Evolutionary conservation across 2,329 filamentous ascomycete genomes (phyloP).

Genomic region (Trichoderma arundinaceum): DNA sequence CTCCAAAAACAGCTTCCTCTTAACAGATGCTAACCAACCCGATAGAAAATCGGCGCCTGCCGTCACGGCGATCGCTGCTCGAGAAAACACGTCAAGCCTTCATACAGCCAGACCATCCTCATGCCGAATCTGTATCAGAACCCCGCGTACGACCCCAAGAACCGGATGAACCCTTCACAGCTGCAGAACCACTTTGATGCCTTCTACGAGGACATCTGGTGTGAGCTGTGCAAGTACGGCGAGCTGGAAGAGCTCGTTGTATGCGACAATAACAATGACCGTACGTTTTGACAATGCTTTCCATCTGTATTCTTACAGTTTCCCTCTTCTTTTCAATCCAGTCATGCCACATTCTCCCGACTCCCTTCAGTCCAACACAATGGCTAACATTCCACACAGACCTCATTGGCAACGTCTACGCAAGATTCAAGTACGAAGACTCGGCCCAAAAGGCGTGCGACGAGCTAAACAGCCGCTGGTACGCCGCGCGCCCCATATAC

Average conservation of each 20-base stretch:
- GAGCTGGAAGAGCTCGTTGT: constrained; percentile 97
- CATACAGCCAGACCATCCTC: constrained; percentile 95
- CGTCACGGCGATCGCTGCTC: constrained; percentile 98
- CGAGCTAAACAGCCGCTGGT: constrained; percentile 92
- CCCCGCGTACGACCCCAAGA: constrained; percentile 94
- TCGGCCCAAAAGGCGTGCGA: constrained; percentile 92
- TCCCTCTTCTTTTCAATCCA: not conserved
- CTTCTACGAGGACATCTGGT: constrained; percentile 99
- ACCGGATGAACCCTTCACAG: constrained; percentile 94
- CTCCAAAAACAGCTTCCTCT: not conserved
- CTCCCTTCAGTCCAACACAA: too few relatives aligned
- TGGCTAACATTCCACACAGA: constrained; percentile 56
- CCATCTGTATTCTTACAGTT: not conserved
- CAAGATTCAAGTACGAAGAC: constrained; percentile 99
- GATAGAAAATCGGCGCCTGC: constrained; percentile 99
- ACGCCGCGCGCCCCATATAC: constrained; percentile 95
- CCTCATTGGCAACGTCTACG: constrained; percentile 98
- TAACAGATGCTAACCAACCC: not conserved
- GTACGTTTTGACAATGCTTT: constrained; percentile 53
- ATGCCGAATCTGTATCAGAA: constrained; percentile 99
- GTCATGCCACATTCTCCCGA: not conserved
- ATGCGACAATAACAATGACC: constrained; percentile 99
- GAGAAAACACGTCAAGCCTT: constrained; percentile 98
- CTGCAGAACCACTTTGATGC: constrained; percentile 99
- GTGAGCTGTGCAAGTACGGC: constrained; percentile 98